Evolutionary conservation across 371 early-diverging fungal species (phyloP).

Genomic region (Mortierella sp.): DNA sequence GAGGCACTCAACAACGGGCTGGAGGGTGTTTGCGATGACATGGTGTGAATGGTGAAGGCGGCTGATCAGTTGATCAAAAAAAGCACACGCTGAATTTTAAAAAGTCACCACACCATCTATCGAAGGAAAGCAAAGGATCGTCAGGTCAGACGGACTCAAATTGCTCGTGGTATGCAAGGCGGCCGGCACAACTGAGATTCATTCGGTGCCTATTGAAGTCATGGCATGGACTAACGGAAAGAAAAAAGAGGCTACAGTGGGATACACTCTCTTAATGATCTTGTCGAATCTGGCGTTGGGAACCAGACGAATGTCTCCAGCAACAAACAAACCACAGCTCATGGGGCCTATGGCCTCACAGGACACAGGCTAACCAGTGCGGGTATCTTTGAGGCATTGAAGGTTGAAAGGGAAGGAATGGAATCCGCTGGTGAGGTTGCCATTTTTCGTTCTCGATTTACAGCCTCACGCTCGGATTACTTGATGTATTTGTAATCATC

Average conservation of each 20-base stretch:
- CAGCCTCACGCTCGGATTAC: constrained; percentile 22
- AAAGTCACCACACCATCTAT: neutral
- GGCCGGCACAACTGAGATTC: constrained; percentile 7
- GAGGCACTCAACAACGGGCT: too few relatives aligned
- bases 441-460: neutral
- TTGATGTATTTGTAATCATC: constrained; percentile 39
- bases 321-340: neutral
- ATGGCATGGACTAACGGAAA: constrained; percentile 2
- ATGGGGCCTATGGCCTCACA: neutral
- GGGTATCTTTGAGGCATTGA: neutral
- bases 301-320: neutral
- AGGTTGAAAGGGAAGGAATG: too few relatives aligned
- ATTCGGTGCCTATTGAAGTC: constrained; percentile 37
- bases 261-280: neutral
- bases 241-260: neutral
- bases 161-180: neutral
- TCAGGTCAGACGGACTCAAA: neutral
- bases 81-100: too few relatives aligned
- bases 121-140: neutral
- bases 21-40: neutral
- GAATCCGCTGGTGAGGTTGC: neutral
- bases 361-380: neutral
- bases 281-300: neutral
- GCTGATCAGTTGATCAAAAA: too few relatives aligned
- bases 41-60: too few relatives aligned